These are phyloP conservation scores for Salix koriyanagi DNA, from an alignment of 345 rosid species.

Conservation along the genomic window DNA sequence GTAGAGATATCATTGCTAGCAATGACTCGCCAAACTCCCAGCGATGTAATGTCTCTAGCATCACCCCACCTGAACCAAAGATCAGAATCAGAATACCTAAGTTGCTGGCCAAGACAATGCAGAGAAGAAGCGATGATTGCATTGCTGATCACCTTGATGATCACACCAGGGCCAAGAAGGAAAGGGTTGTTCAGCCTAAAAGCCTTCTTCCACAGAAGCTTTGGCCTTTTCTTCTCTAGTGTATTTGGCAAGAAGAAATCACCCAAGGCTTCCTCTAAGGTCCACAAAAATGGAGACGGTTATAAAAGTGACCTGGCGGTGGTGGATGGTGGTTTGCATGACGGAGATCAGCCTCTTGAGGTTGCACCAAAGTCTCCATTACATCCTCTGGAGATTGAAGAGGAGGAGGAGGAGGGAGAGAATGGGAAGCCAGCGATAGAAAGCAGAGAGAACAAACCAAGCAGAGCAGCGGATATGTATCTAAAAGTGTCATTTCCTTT, in stretches of 20 bases:
- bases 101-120: slow-evolving; percentile 24
- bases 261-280: neutral
- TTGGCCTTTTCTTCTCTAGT: slow-evolving; percentile 24
- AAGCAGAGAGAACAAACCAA: neutral
- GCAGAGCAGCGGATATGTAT: neutral
- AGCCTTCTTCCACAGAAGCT: slow-evolving; percentile 20
- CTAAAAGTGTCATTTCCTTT: neutral
- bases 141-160: neutral
- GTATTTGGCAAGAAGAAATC: slow-evolving; percentile 25
- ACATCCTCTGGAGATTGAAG: slow-evolving; percentile 1
- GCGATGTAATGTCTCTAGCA: slow-evolving; percentile 1
- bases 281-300: neutral
- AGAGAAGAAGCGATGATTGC: neutral
- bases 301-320: neutral
- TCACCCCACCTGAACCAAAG: slow-evolving; percentile 16
- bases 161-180: neutral
- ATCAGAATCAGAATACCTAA: slow-evolving; percentile 31
- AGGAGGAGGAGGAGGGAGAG: slow-evolving; percentile 5
- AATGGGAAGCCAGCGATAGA: neutral
- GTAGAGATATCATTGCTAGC: neutral
- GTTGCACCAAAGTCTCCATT: neutral
- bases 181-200: neutral
- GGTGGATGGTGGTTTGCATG: neutral
- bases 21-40: slow-evolving; percentile 1
- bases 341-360: neutral